Evolutionary conservation across 2,329 filamentous ascomycete genomes (phyloP).

Genomic region (Harringtonia lauricola): DNA sequence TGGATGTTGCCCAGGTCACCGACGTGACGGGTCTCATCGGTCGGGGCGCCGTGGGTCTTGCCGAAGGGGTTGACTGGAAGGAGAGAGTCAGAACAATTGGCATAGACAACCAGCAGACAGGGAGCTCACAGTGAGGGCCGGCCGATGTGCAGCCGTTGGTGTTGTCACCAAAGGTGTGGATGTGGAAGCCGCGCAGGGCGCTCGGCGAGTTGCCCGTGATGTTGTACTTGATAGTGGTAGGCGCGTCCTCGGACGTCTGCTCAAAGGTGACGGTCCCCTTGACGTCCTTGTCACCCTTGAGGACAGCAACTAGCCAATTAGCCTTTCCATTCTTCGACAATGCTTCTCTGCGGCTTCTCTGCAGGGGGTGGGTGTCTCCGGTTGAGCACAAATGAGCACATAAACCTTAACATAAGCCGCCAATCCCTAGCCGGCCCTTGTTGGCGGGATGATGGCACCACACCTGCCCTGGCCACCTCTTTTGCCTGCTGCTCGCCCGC

Average conservation of each 20-base stretch:
- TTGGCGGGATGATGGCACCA: no score
- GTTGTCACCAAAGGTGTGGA: slow-evolving; percentile 99
- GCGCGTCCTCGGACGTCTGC: slow-evolving; percentile 70
- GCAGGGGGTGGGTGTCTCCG: no score
- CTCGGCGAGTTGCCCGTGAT: slow-evolving; percentile 88
- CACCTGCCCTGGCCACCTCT: no score
- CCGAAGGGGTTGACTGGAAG: slow-evolving; percentile 78
- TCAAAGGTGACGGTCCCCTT: slow-evolving; percentile 90
- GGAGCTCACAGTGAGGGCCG: slow-evolving; percentile 93
- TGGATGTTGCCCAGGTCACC: slow-evolving; percentile 96
- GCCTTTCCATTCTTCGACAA: background rate
- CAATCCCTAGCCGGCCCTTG: no score
- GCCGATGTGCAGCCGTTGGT: slow-evolving; percentile 99
- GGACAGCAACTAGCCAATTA: slow-evolving; percentile 63
- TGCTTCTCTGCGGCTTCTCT: no score
- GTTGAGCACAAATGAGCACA: no score
- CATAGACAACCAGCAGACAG: slow-evolving; percentile 30
- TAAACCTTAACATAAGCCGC: no score
- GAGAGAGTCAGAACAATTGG: background rate
- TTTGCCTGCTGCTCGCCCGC: no score
- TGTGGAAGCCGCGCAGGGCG: slow-evolving; percentile 94
- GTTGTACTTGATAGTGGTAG: slow-evolving; percentile 85
- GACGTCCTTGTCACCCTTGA: slow-evolving; percentile 97
- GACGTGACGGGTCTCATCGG: slow-evolving; percentile 79
- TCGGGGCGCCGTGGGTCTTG: slow-evolving; percentile 85